Percentiles rank a stretch among this genome's conserved stretches.
These are phyloP conservation scores for Solanum verrucosum DNA, from an alignment of 257 asterid genomes.

Conservation along the genomic window DNA sequence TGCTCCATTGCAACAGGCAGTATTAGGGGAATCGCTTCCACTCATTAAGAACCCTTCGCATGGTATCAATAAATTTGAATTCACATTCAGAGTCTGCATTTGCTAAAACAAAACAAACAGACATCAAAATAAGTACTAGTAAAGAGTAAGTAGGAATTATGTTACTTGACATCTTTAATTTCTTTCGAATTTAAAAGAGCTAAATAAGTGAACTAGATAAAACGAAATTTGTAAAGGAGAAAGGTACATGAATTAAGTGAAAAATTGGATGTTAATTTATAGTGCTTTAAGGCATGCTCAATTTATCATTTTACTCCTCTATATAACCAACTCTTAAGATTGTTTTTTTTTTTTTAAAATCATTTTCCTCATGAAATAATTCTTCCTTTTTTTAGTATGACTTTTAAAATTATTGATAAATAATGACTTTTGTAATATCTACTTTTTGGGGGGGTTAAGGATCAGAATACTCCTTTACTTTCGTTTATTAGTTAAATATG, in stretches of 20 bases:
- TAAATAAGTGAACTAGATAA: no score
- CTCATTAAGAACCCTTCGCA: constrained; percentile 22
- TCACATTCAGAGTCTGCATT: constrained; percentile 18
- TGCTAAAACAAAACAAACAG: not conserved
- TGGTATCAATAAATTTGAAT: constrained; percentile 13
- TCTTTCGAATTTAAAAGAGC: no score
- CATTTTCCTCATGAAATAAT: no score
- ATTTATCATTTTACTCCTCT: not conserved
- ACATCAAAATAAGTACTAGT: not conserved
- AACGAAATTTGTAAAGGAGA: no score
- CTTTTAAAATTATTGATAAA: no score
- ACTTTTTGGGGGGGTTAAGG: no score
- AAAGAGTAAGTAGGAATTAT: not conserved
- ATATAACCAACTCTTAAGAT: no score
- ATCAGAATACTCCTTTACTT: no score
- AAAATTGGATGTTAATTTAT: not conserved
- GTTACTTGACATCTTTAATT: not conserved
- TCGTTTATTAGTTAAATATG: no score
- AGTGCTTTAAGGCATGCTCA: not conserved
- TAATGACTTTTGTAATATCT: no score
- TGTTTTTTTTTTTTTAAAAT: no score
- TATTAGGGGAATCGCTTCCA: constrained; percentile 15
- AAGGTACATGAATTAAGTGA: not conserved
- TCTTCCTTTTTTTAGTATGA: no score
- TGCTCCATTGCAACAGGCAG: constrained; percentile 11